A percentile compares a stretch with the other conserved stretches of the same genome.
These are phyloP conservation scores for Pachyrhizus erosus DNA, from an alignment of 306 rosid genomes.

Conservation along the genomic window DNA sequence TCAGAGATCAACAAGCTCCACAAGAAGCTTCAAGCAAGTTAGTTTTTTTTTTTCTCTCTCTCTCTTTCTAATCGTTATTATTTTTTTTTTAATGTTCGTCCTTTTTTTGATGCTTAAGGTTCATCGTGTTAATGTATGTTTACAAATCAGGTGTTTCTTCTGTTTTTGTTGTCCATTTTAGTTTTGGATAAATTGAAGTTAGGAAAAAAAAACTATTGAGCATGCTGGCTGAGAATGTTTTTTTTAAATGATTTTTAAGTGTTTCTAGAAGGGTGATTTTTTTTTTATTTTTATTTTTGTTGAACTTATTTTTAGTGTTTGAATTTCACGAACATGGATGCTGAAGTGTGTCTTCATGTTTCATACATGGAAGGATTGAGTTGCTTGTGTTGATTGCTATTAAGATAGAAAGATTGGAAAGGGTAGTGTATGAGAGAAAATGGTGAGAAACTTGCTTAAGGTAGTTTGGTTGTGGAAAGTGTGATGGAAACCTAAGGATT, in stretches of 20 bases:
- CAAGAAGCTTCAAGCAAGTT: constrained; percentile 85
- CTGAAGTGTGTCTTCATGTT: not conserved
- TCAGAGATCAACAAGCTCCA: constrained; percentile 89
- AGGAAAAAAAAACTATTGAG: not conserved
- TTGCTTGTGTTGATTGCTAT: not conserved
- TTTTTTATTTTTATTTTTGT: not conserved
- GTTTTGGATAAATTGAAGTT: not conserved
- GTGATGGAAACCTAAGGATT: not conserved
- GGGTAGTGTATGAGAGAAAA: not conserved
- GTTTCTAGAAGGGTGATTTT: constrained; percentile 2
- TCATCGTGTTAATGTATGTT: not conserved
- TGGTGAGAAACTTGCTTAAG: too few relatives aligned
- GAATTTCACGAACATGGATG: not conserved
- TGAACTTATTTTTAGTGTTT: constrained; percentile 10
- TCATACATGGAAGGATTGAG: not conserved
- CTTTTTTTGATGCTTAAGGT: not conserved
- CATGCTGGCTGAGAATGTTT: not conserved
- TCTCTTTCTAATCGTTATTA: not conserved
- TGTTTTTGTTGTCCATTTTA: not conserved
- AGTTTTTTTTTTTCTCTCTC: constrained; percentile 31
- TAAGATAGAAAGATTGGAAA: not conserved
- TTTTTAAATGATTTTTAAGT: not conserved
- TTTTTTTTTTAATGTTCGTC: not conserved
- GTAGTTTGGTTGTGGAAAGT: too few relatives aligned
- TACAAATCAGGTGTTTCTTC: constrained; percentile 29